phyloP scores from a whole-genome alignment of 2,329 filamentous ascomycete genomes.

The Byssothecium circinans region DNA sequence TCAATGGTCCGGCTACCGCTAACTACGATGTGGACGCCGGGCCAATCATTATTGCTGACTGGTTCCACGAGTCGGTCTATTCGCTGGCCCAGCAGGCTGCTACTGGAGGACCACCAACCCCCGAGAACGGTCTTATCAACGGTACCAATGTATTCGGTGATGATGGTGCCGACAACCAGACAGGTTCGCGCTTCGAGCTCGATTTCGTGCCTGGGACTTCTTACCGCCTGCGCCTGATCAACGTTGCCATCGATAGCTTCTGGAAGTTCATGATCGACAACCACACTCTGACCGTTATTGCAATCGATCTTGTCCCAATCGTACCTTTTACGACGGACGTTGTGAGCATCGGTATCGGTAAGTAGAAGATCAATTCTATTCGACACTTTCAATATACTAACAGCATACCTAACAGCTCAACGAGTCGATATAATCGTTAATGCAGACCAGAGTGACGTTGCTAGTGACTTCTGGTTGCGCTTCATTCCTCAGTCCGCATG shows the following conservation, averaged over 20 bases:
- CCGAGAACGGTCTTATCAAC: slow-evolving; percentile 47
- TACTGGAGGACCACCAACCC: slow-evolving; percentile 24
- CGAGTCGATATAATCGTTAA: slow-evolving; percentile 11
- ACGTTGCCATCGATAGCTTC: slow-evolving; percentile 39
- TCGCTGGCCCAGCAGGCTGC: slow-evolving; percentile 15
- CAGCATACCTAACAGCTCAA: too few relatives aligned
- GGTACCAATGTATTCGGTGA: slow-evolving; percentile 40
- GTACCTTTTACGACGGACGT: slow-evolving; percentile 28
- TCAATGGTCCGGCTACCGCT: slow-evolving; percentile 42
- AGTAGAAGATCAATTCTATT: slow-evolving; percentile 2
- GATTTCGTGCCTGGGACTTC: slow-evolving; percentile 42
- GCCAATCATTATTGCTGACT: slow-evolving; percentile 37
- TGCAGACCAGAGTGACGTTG: slow-evolving; percentile 4
- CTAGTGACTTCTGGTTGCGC: slow-evolving; percentile 23
- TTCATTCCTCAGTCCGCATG: slow-evolving; percentile 41
- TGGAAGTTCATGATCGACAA: slow-evolving; percentile 45
- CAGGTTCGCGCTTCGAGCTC: slow-evolving; percentile 29
- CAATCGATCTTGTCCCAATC: slow-evolving; percentile 44
- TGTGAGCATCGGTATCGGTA: slow-evolving; percentile 3
- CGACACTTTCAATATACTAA: too few relatives aligned
- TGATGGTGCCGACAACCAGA: slow-evolving; percentile 8
- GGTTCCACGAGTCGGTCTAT: slow-evolving; percentile 29
- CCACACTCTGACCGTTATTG: slow-evolving; percentile 44
- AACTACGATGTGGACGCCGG: slow-evolving; percentile 45
- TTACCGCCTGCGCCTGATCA: slow-evolving; percentile 45